A percentile compares a stretch with the other conserved stretches of the same genome.
These are phyloP conservation scores for Domatiomyces catenatus DNA, from an alignment of 2,329 filamentous ascomycete genomes.

Conservation along the genomic window DNA sequence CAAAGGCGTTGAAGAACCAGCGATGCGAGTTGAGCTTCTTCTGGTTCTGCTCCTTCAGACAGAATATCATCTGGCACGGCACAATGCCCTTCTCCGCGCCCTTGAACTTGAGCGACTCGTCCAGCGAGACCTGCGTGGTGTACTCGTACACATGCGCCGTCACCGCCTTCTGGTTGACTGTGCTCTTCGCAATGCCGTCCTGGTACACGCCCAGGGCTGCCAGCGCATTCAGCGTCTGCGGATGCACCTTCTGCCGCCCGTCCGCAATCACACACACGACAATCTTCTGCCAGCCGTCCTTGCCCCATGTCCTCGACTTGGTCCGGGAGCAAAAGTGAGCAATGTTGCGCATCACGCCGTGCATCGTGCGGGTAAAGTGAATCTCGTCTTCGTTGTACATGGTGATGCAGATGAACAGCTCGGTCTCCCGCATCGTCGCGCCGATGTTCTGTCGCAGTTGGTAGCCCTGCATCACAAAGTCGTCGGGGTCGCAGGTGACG, in stretches of 20 bases:
- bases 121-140: constrained; percentile 91
- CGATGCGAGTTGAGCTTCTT: constrained; percentile 97
- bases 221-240: constrained; percentile 78
- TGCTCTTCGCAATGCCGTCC: constrained; percentile 95
- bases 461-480: constrained; percentile 78
- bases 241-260: constrained; percentile 83
- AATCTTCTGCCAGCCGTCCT: constrained; percentile 96
- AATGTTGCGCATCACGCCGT: constrained; percentile 97
- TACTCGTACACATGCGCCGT: constrained; percentile 98
- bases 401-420: constrained; percentile 90
- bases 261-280: constrained; percentile 95
- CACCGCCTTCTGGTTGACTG: constrained; percentile 89
- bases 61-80: constrained; percentile 96
- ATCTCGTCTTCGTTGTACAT: constrained; percentile 99
- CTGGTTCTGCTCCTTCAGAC: constrained; percentile 90
- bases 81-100: constrained; percentile 98
- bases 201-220: constrained; percentile 97
- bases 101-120: constrained; percentile 94
- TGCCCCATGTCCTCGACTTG: constrained; percentile 91
- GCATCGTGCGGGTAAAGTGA: constrained; percentile 93
- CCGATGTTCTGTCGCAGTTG: constrained; percentile 86
- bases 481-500: constrained; percentile 93
- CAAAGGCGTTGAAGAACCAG: constrained; percentile 99
- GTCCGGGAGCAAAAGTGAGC: constrained; percentile 86
- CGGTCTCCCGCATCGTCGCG: constrained; percentile 68